Conservation (phyloP, 202 grass and related monocot species). For the Musa balbisiana region DNA sequence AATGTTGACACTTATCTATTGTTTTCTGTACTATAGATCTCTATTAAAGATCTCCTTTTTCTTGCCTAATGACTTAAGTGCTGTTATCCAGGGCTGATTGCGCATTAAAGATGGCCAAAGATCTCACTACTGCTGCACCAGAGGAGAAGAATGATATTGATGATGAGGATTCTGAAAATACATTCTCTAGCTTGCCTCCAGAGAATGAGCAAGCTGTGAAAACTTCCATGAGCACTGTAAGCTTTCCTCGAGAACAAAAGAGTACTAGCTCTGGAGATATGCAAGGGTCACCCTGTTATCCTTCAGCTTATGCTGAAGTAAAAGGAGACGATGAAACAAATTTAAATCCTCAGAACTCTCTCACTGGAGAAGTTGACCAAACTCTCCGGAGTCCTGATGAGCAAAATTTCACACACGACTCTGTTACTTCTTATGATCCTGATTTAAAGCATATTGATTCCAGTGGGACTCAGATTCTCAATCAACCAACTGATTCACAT, state of each 20-base stretch:
- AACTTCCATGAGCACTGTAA: constrained; percentile 59
- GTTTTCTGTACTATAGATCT: neutral
- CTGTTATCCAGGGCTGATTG: constrained; percentile 69
- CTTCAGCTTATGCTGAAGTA: constrained; percentile 44
- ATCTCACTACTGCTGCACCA: constrained; percentile 55
- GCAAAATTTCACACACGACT: constrained; percentile 28
- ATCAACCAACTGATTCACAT: constrained; percentile 44
- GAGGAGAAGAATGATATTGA: constrained; percentile 67
- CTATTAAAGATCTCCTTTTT: neutral
- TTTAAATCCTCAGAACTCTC: constrained; percentile 29
- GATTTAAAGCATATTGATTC: constrained; percentile 19
- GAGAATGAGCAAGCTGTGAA: constrained; percentile 73
- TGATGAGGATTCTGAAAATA: constrained; percentile 61
- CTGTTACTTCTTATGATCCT: constrained; percentile 1
- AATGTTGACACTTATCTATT: neutral
- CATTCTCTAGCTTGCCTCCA: constrained; percentile 65
- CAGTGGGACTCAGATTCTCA: constrained; percentile 43
- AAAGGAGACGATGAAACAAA: constrained; percentile 46
- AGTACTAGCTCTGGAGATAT: constrained; percentile 81
- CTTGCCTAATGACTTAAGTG: constrained; percentile 28
- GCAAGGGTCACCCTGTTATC: constrained; percentile 26
- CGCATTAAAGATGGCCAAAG: constrained; percentile 85
- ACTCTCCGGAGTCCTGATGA: constrained; percentile 38
- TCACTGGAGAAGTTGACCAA: constrained; percentile 47
- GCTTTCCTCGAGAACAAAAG: constrained; percentile 82